Evolutionary conservation across 129 eudicot genomes (phyloP), one percentile per base, ranked within the genome.

Genomic region (Pulicaria dysenterica): DNA sequence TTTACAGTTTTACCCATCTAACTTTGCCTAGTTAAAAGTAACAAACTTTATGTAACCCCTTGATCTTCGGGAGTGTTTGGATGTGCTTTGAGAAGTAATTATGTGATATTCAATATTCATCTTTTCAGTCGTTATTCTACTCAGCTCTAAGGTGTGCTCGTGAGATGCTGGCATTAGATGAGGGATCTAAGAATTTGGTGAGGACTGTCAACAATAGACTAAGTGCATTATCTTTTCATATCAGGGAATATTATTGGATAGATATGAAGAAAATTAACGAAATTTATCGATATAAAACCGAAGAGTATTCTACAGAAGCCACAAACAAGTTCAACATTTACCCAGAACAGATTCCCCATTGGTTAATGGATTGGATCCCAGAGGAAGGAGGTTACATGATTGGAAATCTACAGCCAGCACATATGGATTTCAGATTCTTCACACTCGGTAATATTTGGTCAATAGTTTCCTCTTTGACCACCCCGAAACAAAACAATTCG

Each of bases 331-430:
- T 95, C 73, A 95, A 95, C 77, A 95, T 95, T 70, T 95, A 90
- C 82, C 99, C 99, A 3, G 99, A 95, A 65, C 99, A 95, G 81
- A 88, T 95, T 53, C 91, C 99, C 58, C 77, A 74, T 78, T 95
- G 99, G 97, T 72, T 95, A 71, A 86, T 95, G 96, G 94, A 95
- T 71, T 95, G 99, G 99, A 88, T 95, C 72, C 99, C 99, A 0
- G 96, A 87, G 75, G 75, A 77, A 80, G 99, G 99, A 47, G 99
- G 99, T 69, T 95, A 95, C 77, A 44, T 95, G 82, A 91, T 95
- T 31, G 99, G 99, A 19, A 95, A 90, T 79, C 84, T 95, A 46
- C 99, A 90, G 81, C 99, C 97, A 11, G 99, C 97, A 64, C 96
- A 95, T 78, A 95, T 95, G 99, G 99, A 95, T 83, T 95, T 95